These are phyloP conservation scores for Acanthamoeba polyphaga DNA, from an alignment of 208 protist genomes.

Conservation along the genomic window DNA sequence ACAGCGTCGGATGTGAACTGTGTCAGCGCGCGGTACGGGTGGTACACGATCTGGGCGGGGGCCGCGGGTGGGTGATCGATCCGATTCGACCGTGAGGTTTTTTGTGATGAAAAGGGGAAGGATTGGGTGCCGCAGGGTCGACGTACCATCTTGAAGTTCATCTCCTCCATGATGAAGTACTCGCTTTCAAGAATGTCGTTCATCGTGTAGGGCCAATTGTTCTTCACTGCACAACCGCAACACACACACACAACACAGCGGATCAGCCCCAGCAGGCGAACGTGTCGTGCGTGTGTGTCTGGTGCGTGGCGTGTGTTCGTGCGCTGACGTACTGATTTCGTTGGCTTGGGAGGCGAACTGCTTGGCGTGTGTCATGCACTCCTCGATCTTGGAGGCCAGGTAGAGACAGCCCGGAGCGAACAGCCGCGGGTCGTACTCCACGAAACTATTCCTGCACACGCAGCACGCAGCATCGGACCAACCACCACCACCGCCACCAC, in stretches of 20 bases:
- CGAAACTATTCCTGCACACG: constrained; percentile 56
- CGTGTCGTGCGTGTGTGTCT: background rate
- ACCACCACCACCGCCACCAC: background rate
- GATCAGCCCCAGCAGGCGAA: background rate
- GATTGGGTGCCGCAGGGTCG: background rate
- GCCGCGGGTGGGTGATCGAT: too few species aligned
- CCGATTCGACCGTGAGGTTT: background rate
- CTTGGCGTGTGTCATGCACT: constrained; percentile 70
- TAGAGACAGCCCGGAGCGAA: constrained; percentile 57
- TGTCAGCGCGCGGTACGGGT: constrained; percentile 24
- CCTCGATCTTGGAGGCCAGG: constrained; percentile 63
- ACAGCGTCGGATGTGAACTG: background rate
- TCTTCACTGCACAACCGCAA: constrained; percentile 2
- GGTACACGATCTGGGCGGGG: constrained; percentile 43
- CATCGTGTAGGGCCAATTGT: constrained; percentile 69
- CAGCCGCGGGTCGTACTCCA: constrained; percentile 54
- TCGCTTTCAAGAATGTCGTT: constrained; percentile 55
- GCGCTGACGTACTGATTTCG: background rate
- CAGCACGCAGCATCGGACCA: too few species aligned
- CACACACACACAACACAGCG: background rate
- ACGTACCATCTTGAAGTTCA: constrained; percentile 59
- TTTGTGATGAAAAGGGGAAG: background rate
- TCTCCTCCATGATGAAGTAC: constrained; percentile 73
- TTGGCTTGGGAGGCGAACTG: constrained; percentile 58
- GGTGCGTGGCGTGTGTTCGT: too few species aligned